phyloP scores from a whole-genome alignment of 371 early-diverging fungal species.

The Lichtheimia ornata region DNA sequence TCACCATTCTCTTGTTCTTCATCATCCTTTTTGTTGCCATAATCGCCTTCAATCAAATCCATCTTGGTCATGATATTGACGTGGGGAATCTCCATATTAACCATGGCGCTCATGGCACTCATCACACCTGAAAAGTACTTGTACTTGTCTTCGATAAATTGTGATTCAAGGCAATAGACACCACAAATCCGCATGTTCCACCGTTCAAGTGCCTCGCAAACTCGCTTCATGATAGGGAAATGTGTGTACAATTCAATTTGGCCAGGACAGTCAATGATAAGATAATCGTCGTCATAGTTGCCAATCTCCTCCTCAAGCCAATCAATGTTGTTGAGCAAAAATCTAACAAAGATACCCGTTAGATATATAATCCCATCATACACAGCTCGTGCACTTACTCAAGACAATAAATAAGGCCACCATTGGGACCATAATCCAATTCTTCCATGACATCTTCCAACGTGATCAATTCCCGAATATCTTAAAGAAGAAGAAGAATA shows the following conservation, averaged over 20 bases:
- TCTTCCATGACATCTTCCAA: slow-evolving; percentile 98
- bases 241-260: slow-evolving; percentile 99
- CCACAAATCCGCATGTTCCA: slow-evolving; percentile 82
- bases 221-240: slow-evolving; percentile 86
- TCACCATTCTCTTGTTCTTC: slow-evolving; percentile 15
- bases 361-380: too few species aligned
- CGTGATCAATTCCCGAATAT: slow-evolving; percentile 95
- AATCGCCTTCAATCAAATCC: slow-evolving; percentile 80
- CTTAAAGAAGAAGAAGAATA: slow-evolving; percentile 33
- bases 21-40: slow-evolving; percentile 38
- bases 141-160: slow-evolving; percentile 91
- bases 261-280: slow-evolving; percentile 99
- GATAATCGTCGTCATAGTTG: slow-evolving; percentile 91
- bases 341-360: slow-evolving; percentile 34
- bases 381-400: slow-evolving; percentile 55
- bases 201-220: slow-evolving; percentile 74
- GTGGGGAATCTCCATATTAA: slow-evolving; percentile 94
- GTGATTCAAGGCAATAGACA: slow-evolving; percentile 92
- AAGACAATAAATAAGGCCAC: slow-evolving; percentile 96
- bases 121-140: slow-evolving; percentile 97
- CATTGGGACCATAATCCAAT: slow-evolving; percentile 98
- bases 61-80: slow-evolving; percentile 98
- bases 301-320: slow-evolving; percentile 95
- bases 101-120: slow-evolving; percentile 93
- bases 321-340: slow-evolving; percentile 91